Conservation (phyloP, 306 rosid genomes). For the Medicago ruthenica region DNA sequence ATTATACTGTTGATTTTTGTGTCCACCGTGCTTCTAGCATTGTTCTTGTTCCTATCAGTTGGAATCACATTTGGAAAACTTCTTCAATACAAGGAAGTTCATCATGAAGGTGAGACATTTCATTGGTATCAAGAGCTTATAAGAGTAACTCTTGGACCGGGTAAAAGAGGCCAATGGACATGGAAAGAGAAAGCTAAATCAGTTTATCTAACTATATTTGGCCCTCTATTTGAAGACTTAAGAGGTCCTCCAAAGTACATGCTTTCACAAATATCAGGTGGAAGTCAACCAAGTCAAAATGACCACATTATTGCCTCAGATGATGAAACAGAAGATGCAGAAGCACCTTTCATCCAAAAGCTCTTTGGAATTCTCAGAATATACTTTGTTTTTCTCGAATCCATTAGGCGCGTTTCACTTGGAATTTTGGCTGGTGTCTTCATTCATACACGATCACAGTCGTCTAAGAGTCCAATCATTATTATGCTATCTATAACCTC, state of each 20-base stretch:
- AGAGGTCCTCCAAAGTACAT: conserved; percentile 97
- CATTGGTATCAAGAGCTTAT: conserved; percentile 90
- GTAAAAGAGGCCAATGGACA: conserved; percentile 95
- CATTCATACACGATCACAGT: conserved; percentile 47
- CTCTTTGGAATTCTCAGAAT: conserved; percentile 91
- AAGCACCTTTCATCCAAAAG: conserved; percentile 92
- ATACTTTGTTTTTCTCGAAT: conserved; percentile 76
- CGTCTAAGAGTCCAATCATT: conserved; percentile 55
- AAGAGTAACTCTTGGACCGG: conserved; percentile 85
- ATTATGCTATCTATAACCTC: conserved; percentile 65
- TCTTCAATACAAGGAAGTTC: conserved; percentile 96
- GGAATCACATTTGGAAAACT: conserved; percentile 89
- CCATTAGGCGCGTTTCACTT: conserved; percentile 59
- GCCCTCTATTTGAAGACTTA: conserved; percentile 87
- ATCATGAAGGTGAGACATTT: conserved; percentile 67
- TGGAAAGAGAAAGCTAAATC: conserved; percentile 72
- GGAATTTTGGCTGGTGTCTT: conserved; percentile 75
- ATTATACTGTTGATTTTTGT: conserved; percentile 59
- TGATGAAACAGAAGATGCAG: conserved; percentile 94
- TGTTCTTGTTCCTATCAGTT: conserved; percentile 78
- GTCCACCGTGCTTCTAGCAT: conserved; percentile 57
- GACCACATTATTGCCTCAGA: conserved; percentile 79
- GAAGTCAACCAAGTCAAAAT: conserved; percentile 47
- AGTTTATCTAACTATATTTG: conserved; percentile 58
- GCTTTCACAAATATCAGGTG: conserved; percentile 83